These are phyloP conservation scores for Beauveria rudraprayagi DNA, from an alignment of 2,329 filamentous ascomycete species.

Conservation along the genomic window DNA sequence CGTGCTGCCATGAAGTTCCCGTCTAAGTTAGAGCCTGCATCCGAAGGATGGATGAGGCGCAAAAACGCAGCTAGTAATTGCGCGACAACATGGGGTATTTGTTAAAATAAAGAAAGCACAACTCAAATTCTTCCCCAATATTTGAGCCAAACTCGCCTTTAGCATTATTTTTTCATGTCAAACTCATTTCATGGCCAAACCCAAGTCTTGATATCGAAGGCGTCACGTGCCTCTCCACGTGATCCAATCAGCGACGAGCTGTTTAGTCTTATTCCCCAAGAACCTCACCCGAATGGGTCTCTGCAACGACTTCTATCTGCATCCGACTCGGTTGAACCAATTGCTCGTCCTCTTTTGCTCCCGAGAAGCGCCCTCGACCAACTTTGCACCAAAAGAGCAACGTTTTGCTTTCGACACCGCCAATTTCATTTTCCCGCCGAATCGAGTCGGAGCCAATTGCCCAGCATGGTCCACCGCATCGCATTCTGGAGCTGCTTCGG, in stretches of 20 bases:
- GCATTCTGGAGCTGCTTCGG: conserved; percentile 89
- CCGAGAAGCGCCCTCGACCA: neutral
- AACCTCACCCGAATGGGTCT: neutral
- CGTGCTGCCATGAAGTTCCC: too few relatives aligned
- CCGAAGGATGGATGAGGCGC: too few relatives aligned
- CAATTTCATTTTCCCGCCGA: neutral
- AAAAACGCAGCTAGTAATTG: too few relatives aligned
- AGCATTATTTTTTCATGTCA: neutral
- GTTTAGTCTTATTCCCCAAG: conserved; percentile 8
- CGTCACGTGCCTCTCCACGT: conserved; percentile 16
- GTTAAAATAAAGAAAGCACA: too few relatives aligned
- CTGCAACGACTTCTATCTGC: neutral
- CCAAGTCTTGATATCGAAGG: neutral
- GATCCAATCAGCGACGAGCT: conserved; percentile 16
- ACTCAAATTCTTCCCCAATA: too few relatives aligned
- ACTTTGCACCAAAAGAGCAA: neutral
- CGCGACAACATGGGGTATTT: too few relatives aligned
- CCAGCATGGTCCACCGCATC: conserved; percentile 54
- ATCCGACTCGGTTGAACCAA: neutral
- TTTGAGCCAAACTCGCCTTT: too few relatives aligned
- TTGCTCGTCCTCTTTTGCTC: neutral
- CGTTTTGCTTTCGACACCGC: neutral
- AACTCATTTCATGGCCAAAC: neutral
- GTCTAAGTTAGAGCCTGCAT: too few relatives aligned
- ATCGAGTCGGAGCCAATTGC: conserved; percentile 9